Percentiles rank a stretch among this genome's conserved stretches.
phyloP scores from a whole-genome alignment of 768 basidiomycete genomes.

The Candolleomyces eurysporus region DNA sequence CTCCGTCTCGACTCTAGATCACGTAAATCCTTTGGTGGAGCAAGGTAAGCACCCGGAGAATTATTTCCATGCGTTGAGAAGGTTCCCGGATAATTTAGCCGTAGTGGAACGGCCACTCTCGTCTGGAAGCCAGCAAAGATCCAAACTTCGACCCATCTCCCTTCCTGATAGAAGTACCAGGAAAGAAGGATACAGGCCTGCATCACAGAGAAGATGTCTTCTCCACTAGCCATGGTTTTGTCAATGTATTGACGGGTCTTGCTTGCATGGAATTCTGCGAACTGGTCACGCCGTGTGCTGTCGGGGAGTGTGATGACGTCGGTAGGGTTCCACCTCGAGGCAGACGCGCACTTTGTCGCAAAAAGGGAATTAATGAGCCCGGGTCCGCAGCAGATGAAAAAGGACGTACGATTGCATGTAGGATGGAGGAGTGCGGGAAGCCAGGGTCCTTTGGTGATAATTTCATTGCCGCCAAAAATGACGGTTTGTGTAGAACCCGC shows the following conservation, averaged over 20 bases:
- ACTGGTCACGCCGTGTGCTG: slow-evolving; percentile 77
- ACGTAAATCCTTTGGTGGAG: slow-evolving; percentile 71
- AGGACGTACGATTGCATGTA: slow-evolving; percentile 81
- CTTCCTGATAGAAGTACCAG: slow-evolving; percentile 92
- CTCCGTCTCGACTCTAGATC: slow-evolving; percentile 78
- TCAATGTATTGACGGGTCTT: slow-evolving; percentile 89
- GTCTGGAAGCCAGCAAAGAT: slow-evolving; percentile 86
- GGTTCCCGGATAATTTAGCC: slow-evolving; percentile 84
- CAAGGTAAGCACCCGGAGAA: slow-evolving; percentile 77
- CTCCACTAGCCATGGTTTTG: slow-evolving; percentile 85
- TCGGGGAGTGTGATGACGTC: slow-evolving; percentile 66
- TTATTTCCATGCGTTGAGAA: slow-evolving; percentile 65
- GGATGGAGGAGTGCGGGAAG: slow-evolving; percentile 86
- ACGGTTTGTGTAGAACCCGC: slow-evolving; percentile 76
- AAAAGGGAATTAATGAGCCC: slow-evolving; percentile 13
- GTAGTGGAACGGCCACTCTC: slow-evolving; percentile 75
- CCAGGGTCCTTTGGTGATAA: slow-evolving; percentile 76
- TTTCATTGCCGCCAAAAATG: slow-evolving; percentile 77
- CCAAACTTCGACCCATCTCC: slow-evolving; percentile 90
- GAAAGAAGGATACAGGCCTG: slow-evolving; percentile 84
- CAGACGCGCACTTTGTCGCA: slow-evolving; percentile 66
- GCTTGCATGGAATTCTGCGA: slow-evolving; percentile 83
- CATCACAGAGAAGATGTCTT: slow-evolving; percentile 84
- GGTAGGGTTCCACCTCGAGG: slow-evolving; percentile 80
- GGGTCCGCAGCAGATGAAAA: slow-evolving; percentile 3